Evolutionary conservation across 2,329 filamentous ascomycete species (phyloP), one percentile per base, ranked within the genome.

Genomic region (Coleophoma crateriformis): DNA sequence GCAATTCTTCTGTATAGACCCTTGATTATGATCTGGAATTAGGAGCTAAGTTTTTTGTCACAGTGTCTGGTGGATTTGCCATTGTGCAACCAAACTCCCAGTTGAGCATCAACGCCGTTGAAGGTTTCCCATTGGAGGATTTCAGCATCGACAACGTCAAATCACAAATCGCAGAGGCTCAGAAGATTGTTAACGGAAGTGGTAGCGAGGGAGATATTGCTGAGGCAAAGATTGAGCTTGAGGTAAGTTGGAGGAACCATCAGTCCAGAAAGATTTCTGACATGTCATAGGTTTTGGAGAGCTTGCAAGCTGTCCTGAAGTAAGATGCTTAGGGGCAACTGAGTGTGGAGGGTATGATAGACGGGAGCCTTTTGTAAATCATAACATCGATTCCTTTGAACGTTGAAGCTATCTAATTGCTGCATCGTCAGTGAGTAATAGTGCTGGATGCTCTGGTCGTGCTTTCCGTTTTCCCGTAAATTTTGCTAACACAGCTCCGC

Each of bases 141-240:
- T 99, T 99, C 81, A 96, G 88, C 79, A 77, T 84, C 61, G 94
- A 97, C 56, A 85, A 88, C 60, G 88, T 99, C 71, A 83, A 82
- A 68, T 82, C 86, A 67, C 92, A 96, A 78, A 90, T 97, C 64
- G 75, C 88, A 54, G 94, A 99, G 78, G 90, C 91, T 59, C 89
- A 96, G 76, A 97, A 96, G 85, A 85, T 97, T 68, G 90, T 86
- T 64, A 84, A 75, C 70, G 94, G 94, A 67, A 84, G 78, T 68
- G 94, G 92, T 67, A 96, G 90, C 72, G 94, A 96, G 82, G 86
- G 90, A 76, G 94, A 97, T 68, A 88, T 97, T 74, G 92, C 92
- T 58, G 94, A 99, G 84, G 94, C 94, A 61, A 97, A 96, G 84
- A 92, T 99, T 70, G 92, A 97, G 81, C 76, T 99, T 62, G 94